Conservation (phyloP, 305 asterid species). For the Fraxinus xanthoxyloides region DNA sequence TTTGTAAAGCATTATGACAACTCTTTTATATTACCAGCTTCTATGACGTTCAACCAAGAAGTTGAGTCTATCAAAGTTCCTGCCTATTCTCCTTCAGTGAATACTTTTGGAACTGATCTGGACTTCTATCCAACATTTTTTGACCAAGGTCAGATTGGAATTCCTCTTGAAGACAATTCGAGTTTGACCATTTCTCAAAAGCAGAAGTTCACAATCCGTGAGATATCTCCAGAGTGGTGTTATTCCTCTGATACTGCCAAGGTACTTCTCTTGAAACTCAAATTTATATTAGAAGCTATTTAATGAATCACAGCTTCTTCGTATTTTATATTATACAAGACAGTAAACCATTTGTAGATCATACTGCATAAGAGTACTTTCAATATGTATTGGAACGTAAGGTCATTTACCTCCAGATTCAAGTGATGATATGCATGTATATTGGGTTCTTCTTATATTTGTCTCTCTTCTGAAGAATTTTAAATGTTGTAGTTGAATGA, state of each 20-base stretch:
- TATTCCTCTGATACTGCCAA: slow-evolving; percentile 77
- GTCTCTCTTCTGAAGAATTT: not conserved
- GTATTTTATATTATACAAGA: not conserved
- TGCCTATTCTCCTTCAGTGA: slow-evolving; percentile 35
- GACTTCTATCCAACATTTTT: slow-evolving; percentile 43
- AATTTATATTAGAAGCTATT: slow-evolving; percentile 19
- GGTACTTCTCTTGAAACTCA: slow-evolving; percentile 33
- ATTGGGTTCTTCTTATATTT: not conserved
- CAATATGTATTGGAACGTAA: not conserved
- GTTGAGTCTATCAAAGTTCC: slow-evolving; percentile 36
- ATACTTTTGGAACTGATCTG: slow-evolving; percentile 36
- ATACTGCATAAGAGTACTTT: not conserved
- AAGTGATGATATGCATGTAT: not conserved
- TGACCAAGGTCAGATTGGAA: slow-evolving; percentile 52
- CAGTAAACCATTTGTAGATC: not conserved
- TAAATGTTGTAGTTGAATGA: not conserved
- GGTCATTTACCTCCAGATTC: not conserved
- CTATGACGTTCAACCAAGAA: slow-evolving; percentile 36
- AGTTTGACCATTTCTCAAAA: slow-evolving; percentile 34
- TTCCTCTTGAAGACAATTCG: slow-evolving; percentile 48
- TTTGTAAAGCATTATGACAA: slow-evolving; percentile 22
- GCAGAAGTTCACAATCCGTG: slow-evolving; percentile 82
- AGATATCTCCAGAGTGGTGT: slow-evolving; percentile 94
- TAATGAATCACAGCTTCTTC: not conserved
- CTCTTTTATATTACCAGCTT: slow-evolving; percentile 41